Evolutionary conservation across 2,329 filamentous ascomycete species (phyloP), one percentile per base, ranked within the genome.

Genomic region (Hortaea sp.): DNA sequence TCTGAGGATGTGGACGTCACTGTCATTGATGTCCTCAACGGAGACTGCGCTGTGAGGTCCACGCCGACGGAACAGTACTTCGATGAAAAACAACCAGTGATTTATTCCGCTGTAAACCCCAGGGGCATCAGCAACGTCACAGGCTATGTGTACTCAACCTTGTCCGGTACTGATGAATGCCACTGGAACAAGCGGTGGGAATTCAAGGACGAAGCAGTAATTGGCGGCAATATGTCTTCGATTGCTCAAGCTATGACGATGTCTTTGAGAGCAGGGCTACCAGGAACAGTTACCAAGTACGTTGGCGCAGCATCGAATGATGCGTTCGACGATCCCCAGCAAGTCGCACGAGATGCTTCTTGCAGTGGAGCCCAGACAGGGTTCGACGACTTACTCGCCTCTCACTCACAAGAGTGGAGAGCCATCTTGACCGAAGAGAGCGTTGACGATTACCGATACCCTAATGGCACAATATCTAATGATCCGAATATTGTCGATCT

Each of bases 271-370:
- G 72, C 73, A 2, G 75, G 76, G 1, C 57, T 76, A 52, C 71
- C 72, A 0, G 69, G 76, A 3, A 75, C 70, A 1, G 63, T 86
- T 40, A 76, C 72, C 41, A 88, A 88, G 57, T 86, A 75, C 53
- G 72, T 87, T 11, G 84, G 84, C 29, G 75, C 72, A 42, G 82
- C 84, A 4, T 84, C 82, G 1, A 76, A 75, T 0, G 84, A 87
- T 61, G 82, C 80, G 0, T 87, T 85, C 56, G 50, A 66, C 0
- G 66, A 82, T 50, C 76, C 82, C 0, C 67, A 75, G 47, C 55
- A 61, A 1, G 69, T 72, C 1, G 84, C 84, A 1, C 69, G 70
- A 47, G 60, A 71, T 5, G 81, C 80, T 1, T 78, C 76, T 0
- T 57, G 67, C 5, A 61, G 64, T 1, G 81, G 70, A 35, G 66